Evolutionary conservation across 176 grass and related monocot genomes (phyloP).

Genomic region (Carex myosuroides): DNA sequence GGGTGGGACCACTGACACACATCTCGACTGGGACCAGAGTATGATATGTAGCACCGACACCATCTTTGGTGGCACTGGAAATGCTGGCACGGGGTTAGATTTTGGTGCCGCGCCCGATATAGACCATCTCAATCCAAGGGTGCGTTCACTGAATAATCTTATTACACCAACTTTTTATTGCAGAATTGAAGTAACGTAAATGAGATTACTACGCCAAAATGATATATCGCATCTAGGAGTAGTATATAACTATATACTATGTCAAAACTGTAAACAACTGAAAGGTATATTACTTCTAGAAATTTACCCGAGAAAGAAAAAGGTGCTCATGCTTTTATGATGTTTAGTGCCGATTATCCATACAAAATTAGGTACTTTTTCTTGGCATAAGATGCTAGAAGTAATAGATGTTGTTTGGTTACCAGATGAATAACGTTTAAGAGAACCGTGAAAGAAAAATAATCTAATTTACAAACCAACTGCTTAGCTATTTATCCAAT

Average conservation of each 20-base stretch:
- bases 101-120: slow-evolving; percentile 55
- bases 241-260: background rate
- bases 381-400: background rate
- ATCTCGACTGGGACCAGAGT: slow-evolving; percentile 72
- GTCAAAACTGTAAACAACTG: background rate
- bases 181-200: background rate
- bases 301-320: background rate
- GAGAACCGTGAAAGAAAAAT: background rate
- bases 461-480: background rate
- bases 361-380: background rate
- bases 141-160: background rate
- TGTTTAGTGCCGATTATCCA: background rate
- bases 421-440: background rate
- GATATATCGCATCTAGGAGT: background rate
- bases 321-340: background rate
- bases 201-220: background rate
- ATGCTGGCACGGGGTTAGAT: slow-evolving; percentile 54
- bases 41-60: slow-evolving; percentile 76
- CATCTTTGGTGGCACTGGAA: slow-evolving; percentile 52
- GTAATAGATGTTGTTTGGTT: background rate
- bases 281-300: background rate
- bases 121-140: slow-evolving; percentile 61
- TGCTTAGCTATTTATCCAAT: background rate
- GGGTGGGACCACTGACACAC: slow-evolving; percentile 47
- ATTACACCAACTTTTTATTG: background rate